Conservation (phyloP, 208 protist genomes). For the Crithidia mellificae region DNA sequence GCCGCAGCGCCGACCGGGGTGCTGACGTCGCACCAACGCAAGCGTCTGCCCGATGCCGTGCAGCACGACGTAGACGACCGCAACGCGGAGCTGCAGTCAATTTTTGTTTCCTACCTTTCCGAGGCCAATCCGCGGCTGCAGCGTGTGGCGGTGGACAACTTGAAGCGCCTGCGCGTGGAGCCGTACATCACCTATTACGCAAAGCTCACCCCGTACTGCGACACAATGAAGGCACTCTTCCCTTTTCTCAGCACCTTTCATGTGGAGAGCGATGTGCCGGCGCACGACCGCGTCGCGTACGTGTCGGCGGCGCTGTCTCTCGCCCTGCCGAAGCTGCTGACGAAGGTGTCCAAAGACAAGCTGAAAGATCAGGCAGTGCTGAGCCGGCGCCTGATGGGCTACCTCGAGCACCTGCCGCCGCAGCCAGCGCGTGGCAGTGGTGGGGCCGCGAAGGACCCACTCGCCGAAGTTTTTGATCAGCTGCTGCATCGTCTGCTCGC, state of each 20-base stretch:
- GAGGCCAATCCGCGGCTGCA: conserved; percentile 70
- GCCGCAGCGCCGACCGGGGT: conserved; percentile 44
- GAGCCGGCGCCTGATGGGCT: conserved; percentile 70
- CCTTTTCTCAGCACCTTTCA: conserved; percentile 80
- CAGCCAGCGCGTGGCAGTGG: background rate
- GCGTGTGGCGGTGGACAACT: conserved; percentile 71
- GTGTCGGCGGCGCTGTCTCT: conserved; percentile 70
- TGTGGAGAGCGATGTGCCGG: conserved; percentile 65
- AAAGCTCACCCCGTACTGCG: conserved; percentile 76
- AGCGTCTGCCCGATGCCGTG: conserved; percentile 16
- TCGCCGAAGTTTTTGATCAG: conserved; percentile 67
- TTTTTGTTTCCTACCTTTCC: conserved; percentile 64
- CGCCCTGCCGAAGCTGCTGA: conserved; percentile 78
- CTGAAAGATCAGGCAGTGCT: conserved; percentile 80
- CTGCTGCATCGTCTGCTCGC: conserved; percentile 73
- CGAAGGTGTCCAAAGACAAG: conserved; percentile 73
- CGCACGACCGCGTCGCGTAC: conserved; percentile 62
- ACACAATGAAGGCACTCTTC: conserved; percentile 79
- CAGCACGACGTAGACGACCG: conserved; percentile 30
- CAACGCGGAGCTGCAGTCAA: conserved; percentile 41
- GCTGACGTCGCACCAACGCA: conserved; percentile 34
- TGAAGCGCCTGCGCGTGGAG: conserved; percentile 71
- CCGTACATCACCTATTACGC: conserved; percentile 68
- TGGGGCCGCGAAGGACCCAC: conserved; percentile 17
- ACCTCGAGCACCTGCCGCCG: conserved; percentile 66